Percentiles rank a stretch among this genome's conserved stretches.
These are phyloP conservation scores for Diaporthe capsici DNA, from an alignment of 2,329 filamentous ascomycete genomes.

Conservation along the genomic window DNA sequence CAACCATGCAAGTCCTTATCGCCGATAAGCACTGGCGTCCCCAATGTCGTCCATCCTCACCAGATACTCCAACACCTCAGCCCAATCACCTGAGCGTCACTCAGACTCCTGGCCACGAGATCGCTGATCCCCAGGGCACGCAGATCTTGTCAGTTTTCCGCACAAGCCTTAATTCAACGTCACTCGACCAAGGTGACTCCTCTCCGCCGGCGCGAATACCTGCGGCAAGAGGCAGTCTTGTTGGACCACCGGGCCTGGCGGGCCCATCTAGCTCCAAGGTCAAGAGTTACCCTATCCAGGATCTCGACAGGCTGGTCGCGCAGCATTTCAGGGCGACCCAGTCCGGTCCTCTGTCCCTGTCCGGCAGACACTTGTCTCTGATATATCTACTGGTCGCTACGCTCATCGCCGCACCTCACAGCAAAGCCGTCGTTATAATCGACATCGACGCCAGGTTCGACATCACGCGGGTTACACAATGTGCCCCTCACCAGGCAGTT, in stretches of 20 bases:
- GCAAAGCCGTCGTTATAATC: conserved; percentile 66
- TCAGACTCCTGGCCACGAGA: conserved; percentile 13
- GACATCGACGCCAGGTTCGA: conserved; percentile 71
- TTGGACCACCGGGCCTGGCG: background rate
- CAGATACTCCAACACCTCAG: conserved; percentile 33
- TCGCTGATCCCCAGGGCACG: conserved; percentile 37
- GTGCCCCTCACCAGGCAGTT: conserved; percentile 29
- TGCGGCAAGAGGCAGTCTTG: conserved; percentile 38
- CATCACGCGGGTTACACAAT: conserved; percentile 58
- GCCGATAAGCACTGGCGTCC: conserved; percentile 39
- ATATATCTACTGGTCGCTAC: conserved; percentile 69
- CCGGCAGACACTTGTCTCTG: conserved; percentile 67
- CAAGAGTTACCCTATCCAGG: conserved; percentile 56
- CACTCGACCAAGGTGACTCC: conserved; percentile 30
- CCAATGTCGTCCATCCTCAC: conserved; percentile 39
- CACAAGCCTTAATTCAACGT: conserved; percentile 43
- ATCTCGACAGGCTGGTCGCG: conserved; percentile 62
- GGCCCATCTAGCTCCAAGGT: conserved; percentile 34
- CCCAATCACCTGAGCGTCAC: conserved; percentile 1
- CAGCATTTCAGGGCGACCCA: conserved; percentile 65
- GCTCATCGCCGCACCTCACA: conserved; percentile 62
- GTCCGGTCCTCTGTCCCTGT: conserved; percentile 62
- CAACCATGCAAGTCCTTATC: conserved; percentile 34
- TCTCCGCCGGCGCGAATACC: conserved; percentile 18
- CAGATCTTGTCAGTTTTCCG: conserved; percentile 49